These are phyloP conservation scores for Solanum paucissectum DNA, from an alignment of 257 asterid genomes.

Conservation along the genomic window DNA sequence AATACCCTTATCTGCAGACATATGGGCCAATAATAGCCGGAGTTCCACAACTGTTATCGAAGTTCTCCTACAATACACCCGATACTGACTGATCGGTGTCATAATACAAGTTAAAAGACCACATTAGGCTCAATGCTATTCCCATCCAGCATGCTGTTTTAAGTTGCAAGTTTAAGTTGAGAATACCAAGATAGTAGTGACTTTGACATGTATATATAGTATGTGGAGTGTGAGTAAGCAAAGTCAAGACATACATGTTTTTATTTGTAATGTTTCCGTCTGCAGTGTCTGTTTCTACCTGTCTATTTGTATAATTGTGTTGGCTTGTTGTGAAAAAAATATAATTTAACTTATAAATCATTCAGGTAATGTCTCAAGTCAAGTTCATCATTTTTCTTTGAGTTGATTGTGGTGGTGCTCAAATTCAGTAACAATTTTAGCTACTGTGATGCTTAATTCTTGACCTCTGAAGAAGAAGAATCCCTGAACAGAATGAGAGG, in stretches of 20 bases:
- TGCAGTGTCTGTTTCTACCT: background rate
- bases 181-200: background rate
- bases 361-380: background rate
- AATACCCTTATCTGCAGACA: slow-evolving; percentile 25
- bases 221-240: background rate
- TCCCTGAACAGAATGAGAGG: background rate
- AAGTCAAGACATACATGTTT: background rate
- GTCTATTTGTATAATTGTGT: background rate
- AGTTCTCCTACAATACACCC: slow-evolving; percentile 53
- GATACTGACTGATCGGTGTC: slow-evolving; percentile 13
- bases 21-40: slow-evolving; percentile 67
- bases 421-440: no score
- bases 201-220: background rate
- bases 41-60: slow-evolving; percentile 75
- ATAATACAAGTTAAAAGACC: background rate
- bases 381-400: no score
- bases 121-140: background rate
- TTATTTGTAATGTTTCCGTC: background rate
- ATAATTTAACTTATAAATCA: background rate
- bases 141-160: background rate
- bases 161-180: background rate
- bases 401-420: no score
- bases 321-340: background rate
- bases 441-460: background rate
- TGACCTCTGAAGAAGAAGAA: background rate